Evolutionary conservation across 2,329 filamentous ascomycete genomes (phyloP), one percentile per base, ranked within the genome.

Genomic region (Aspergillus udagawae): DNA sequence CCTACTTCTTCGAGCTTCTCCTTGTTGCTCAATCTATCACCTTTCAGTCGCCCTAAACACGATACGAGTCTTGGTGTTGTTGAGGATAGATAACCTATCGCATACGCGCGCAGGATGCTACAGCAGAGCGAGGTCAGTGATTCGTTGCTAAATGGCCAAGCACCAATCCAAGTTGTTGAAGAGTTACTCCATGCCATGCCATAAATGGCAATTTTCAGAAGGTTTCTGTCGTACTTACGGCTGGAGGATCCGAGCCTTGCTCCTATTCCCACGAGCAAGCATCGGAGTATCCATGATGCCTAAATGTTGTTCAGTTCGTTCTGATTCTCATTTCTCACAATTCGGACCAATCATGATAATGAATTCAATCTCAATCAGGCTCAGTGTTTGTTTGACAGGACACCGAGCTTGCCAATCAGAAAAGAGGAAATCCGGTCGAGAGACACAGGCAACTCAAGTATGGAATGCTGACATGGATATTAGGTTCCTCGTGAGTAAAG

Each of bases 31-130:
- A 71, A 59, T 57, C 73, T 62, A 60, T 70, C 70, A 38, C 59
- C 66, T 51, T 65, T 61, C n/a, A 78, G 53, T 28, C 66, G 64
- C 53, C 74, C 66, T 49, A 77, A 58, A 58, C 73, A 72, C 51
- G 68, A 67, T 54, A 82, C 60, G 12, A 82, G 56, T 60, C 73
- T 77, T 7, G 81, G 80, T 23, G 73, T 74, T 10, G 79, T 75
- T 47, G 72, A 74, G 32, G 78, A 80, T 38, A 80, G 60, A 69
- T 81, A 80, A 27, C 77, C 79, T 53, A 82, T 63, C 4, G 70
- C 75, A 64, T 80, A 82, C 27, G 80, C 80, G 53, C 75, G 76
- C 41, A 80, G 64, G 47, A 78, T 65, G 25, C 74, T 76, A 56
- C 29, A 58, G 49, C 23, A 38, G 45, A 25, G 28, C 45, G 35